Conservation (phyloP, 1,284 basidiomycete species). For the Tylopilus sp. region DNA sequence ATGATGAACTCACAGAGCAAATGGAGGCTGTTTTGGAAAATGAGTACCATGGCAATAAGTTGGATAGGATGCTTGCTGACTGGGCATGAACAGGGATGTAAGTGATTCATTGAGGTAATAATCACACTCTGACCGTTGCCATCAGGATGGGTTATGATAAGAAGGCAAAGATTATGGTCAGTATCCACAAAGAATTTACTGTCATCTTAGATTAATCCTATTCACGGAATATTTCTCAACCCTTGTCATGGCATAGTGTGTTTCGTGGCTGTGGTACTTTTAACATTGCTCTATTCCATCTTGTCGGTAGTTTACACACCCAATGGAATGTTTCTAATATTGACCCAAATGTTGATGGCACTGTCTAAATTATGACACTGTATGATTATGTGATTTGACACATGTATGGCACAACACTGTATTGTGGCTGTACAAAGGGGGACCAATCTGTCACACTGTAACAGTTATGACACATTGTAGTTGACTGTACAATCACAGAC, state of each 20-base stretch:
- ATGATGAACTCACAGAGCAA: background rate
- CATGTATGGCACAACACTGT: background rate
- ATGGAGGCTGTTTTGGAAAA: background rate
- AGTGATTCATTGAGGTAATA: background rate
- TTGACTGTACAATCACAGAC: background rate
- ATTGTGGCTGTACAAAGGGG: background rate
- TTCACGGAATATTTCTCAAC: too few relatives aligned
- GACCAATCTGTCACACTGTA: background rate
- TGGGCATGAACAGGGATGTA: constrained; percentile 10
- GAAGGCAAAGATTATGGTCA: background rate
- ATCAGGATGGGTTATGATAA: background rate
- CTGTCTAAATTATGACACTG: too few relatives aligned
- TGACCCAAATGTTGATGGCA: too few relatives aligned
- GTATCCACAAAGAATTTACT: background rate
- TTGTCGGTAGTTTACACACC: too few relatives aligned
- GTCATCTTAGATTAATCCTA: constrained; percentile 1
- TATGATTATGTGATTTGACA: background rate
- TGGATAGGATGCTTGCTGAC: constrained; percentile 4
- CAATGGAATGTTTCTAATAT: too few relatives aligned
- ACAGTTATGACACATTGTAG: background rate
- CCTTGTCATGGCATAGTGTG: too few relatives aligned
- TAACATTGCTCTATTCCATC: too few relatives aligned
- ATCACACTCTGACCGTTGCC: background rate
- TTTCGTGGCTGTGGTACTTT: too few relatives aligned
- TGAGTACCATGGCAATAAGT: constrained; percentile 9